These are phyloP conservation scores for Ophiobolus disseminans DNA, from an alignment of 2,329 filamentous ascomycete species.

Conservation along the genomic window DNA sequence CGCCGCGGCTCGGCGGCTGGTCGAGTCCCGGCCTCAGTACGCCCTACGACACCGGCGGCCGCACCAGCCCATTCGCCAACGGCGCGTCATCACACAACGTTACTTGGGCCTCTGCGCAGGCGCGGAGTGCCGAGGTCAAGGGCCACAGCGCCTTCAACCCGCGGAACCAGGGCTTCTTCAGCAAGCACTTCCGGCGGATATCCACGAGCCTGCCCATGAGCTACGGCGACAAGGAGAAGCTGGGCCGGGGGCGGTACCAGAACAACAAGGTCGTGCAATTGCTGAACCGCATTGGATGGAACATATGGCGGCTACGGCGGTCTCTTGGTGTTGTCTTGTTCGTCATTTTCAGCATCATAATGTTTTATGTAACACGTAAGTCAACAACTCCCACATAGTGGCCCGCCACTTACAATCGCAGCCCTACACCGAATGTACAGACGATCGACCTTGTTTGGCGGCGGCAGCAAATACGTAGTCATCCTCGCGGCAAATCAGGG, in stretches of 20 bases:
- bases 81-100: constrained; percentile 60
- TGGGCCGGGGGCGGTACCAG: constrained; percentile 61
- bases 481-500: constrained; percentile 93
- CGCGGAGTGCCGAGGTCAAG: constrained; percentile 74
- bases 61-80: constrained; percentile 68
- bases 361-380: constrained; percentile 79
- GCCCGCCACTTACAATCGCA: constrained; percentile 45
- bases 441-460: constrained; percentile 75
- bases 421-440: constrained; percentile 69
- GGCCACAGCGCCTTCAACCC: constrained; percentile 81
- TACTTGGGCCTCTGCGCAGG: constrained; percentile 84
- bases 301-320: constrained; percentile 71
- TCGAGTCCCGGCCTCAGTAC: constrained; percentile 80
- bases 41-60: constrained; percentile 67
- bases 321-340: constrained; percentile 66
- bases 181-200: constrained; percentile 79
- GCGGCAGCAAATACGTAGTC: constrained; percentile 90
- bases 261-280: constrained; percentile 45
- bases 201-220: constrained; percentile 76
- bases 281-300: constrained; percentile 51
- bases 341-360: constrained; percentile 66
- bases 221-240: constrained; percentile 81
- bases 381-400: constrained; percentile 28
- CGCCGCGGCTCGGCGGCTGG: constrained; percentile 87
- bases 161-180: constrained; percentile 86